Base-by-base conservation (phyloP, 2,329 filamentous ascomycete species). In the Dothideomycetes sp. region DNA sequence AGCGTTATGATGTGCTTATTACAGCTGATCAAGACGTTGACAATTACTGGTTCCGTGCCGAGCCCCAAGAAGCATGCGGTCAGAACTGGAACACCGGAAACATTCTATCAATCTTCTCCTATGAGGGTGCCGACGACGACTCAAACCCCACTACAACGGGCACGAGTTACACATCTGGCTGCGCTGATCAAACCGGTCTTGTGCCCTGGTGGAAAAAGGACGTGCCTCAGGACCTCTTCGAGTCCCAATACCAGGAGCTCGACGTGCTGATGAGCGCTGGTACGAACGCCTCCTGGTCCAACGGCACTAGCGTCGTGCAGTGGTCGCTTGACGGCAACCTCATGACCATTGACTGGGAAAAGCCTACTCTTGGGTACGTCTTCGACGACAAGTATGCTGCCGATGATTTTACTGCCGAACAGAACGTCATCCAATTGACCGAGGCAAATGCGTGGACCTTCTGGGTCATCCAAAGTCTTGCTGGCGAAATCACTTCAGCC, bases 1-100 rank as follows among this genome's bases (percentile, higher is more conserved):
- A 69, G 45, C 59, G 65, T 3, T 66, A 67, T 53, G 65, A 69
- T 37, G 63, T 68, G 4, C 52, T 69, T 38, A 59, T 69, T 49
- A 59, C 51, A 34, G 62, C 65, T 19, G 64, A 67, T 40, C 63
- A 66, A 45, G 55, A 62, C 4, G 49, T 52, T 2, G 60, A 53
- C 31, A 64, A 56, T 45, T 68, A 67, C 50, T 69, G 65, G 65
- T 63, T 68, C 48, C 56, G 64, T 3, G 62, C 64, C 2, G 52
- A 59, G 4, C 46, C 47, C 2, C 5, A 5, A 1, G 31, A 17
- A 10, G 29, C 22, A 11, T 41, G 49, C 38, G 49, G 51, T 31
- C 45, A 57, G 16, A 17, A 15, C 39, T 53, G 47, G 38, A 45
- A 49, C 31, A 46, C 49, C 31, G 68, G 68, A 35, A 45, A 43